phyloP scores from a whole-genome alignment of 805 yeast genomes.

The Candida succiphila region DNA sequence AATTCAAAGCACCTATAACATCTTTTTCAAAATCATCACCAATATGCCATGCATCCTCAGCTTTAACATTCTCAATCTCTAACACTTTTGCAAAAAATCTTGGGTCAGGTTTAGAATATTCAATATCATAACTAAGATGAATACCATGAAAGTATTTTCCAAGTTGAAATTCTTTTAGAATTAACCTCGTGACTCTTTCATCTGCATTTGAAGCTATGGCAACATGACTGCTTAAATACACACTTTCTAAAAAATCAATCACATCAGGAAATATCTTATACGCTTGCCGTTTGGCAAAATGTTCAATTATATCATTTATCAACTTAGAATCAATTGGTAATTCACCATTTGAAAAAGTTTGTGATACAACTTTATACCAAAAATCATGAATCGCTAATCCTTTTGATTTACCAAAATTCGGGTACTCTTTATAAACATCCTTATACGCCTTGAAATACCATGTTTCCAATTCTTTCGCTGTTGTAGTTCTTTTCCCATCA shows the following conservation, averaged over 20 bases:
- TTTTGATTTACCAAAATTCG: conserved; percentile 51
- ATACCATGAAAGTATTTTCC: conserved; percentile 30
- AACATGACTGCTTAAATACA: conserved; percentile 17
- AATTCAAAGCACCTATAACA: conserved; percentile 34
- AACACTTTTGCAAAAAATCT: conserved; percentile 33
- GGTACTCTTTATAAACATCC: conserved; percentile 28
- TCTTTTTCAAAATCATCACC: conserved; percentile 58
- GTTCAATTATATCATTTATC: conserved; percentile 32
- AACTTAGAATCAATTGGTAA: conserved; percentile 22
- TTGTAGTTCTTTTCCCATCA: conserved; percentile 13
- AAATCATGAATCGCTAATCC: conserved; percentile 30
- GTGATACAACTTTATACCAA: conserved; percentile 53
- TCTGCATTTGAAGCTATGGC: conserved; percentile 57
- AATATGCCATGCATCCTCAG: conserved; percentile 43
- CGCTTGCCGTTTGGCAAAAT: conserved; percentile 41
- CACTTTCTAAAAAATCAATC: conserved; percentile 26
- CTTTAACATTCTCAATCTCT: neutral
- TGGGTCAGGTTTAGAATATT: conserved; percentile 39
- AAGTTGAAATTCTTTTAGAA: conserved; percentile 36
- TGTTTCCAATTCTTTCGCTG: neutral
- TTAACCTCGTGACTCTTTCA: conserved; percentile 33
- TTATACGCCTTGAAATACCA: conserved; percentile 19
- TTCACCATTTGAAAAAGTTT: neutral
- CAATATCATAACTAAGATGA: conserved; percentile 49
- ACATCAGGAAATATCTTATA: conserved; percentile 49